Base-by-base conservation (phyloP, 179 eudicot genomes). In the Silene noctiflora region DNA sequence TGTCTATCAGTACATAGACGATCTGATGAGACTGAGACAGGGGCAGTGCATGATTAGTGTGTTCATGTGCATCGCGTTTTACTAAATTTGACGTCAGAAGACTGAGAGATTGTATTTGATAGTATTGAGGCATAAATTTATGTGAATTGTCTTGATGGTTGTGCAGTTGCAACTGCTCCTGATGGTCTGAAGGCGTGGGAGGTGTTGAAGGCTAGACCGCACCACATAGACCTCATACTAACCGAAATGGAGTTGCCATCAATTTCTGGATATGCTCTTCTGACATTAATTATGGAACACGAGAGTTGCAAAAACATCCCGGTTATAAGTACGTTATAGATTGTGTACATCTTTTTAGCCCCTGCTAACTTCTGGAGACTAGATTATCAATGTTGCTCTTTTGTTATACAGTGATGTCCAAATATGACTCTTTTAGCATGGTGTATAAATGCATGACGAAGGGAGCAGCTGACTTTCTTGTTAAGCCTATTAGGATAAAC, bases 111-210 rank as follows among this genome's bases (percentile, higher is more conserved):
- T 60, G 0, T 31, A 17, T 33, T 6, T 42, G 19, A 16, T 73
- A 24, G 46, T 71, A 27, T 71, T 48, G 83, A 76, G 55, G 51
- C 67, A 4, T 62, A 25, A 64, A 29, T n/a, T 70, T 12, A 78
- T 16, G 46, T n/a, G 76, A 70, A 20, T 60, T 17, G 59, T 20
- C 19, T 29, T 76, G 58, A 56, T 82, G 33, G 69, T 72, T 75
- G 72, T 67, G 79, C 92, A 94, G 99, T 95, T 84, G 90, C 89
- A 61, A 84, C 97, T 69, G 92, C 87, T 79, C 35, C 89, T 67
- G 97, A 95, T 83, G 99, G 99, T 64, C 82, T 92, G 63, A 93
- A 95, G 86, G 99, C 97, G 29, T 95, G 99, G 99, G 95, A 92
- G 73, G 76, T 92, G 42, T 78, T 95, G 82, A 92, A 88, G 82